A percentile compares a stretch with the other conserved stretches of the same genome.
phyloP scores from a whole-genome alignment of 306 rosid species.

The Urtica urens region DNA sequence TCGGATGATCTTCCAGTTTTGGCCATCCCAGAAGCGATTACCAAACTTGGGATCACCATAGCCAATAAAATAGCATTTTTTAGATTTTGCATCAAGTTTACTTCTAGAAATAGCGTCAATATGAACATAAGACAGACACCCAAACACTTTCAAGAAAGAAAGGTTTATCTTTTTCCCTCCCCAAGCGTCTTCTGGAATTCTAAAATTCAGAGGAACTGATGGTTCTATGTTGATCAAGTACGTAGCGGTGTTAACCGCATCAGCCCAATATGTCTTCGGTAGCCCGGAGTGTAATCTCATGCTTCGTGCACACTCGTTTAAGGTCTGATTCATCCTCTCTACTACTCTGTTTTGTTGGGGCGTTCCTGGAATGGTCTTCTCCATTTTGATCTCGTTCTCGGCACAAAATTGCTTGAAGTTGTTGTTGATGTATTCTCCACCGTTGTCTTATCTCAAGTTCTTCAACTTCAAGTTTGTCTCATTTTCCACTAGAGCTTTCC shows the following conservation, averaged over 20 bases:
- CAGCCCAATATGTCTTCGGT: not conserved
- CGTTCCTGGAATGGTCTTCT: not conserved
- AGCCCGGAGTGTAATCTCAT: not conserved
- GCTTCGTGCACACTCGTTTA: not conserved
- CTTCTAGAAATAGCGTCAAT: not conserved
- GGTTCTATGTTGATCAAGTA: not conserved
- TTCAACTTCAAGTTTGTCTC: not conserved
- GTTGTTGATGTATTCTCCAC: not conserved
- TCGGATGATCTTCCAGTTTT: not conserved
- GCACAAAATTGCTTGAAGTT: not conserved
- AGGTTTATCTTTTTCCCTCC: not conserved
- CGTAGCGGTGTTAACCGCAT: not conserved
- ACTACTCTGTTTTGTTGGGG: not conserved
- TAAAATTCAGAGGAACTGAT: not conserved
- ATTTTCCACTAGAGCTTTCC: too few species aligned
- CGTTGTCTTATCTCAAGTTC: not conserved
- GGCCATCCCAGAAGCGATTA: not conserved
- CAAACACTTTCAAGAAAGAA: not conserved
- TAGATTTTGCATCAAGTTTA: too few species aligned
- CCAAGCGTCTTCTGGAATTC: too few species aligned
- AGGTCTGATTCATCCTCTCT: not conserved
- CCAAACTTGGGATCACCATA: not conserved
- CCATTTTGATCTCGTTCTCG: too few species aligned
- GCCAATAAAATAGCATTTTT: too few species aligned
- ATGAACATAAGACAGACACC: too few species aligned